Base-by-base conservation (phyloP, 208 protist genomes). In the Crithidia sp. region DNA sequence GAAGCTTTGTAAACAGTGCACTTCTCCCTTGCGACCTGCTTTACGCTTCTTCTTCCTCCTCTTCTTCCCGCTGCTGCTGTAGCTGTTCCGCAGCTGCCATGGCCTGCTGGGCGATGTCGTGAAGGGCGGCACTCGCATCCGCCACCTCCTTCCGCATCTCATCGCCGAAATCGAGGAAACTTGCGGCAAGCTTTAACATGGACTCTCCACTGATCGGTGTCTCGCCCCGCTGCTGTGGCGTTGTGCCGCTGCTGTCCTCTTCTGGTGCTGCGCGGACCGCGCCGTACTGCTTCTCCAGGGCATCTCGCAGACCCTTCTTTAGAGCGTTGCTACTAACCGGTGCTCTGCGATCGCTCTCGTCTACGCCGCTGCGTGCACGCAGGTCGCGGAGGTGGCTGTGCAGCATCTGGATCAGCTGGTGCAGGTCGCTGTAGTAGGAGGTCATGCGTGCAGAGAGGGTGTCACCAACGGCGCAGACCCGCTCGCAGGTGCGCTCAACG, bases 151-250 rank as follows among this genome's bases (percentile, higher is more conserved):
- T 61, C 41, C 82, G 82, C 14, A 94, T 78, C 57, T 92, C 89
- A 36, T 86, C 77, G 12, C 85, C 83, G 77, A 91, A 96, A 70
- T 91, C 91, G 13, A 93, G 64, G n/a, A 90, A 77, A 28, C 85
- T 90, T 14, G 88, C 87, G 50, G 87, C 86, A 47, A 96, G 73
- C 59, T 87, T 77, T 49, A 83, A 72, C 44, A 94, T 55, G 2
- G 81, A 76, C 43, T 77, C 61, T 3, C 53, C 67, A 39, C 41
- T 43, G 50, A 73, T 44, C 7, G 60, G 43, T 2, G 7, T 41
- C 2, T 47, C 3, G 6, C 45, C 37, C 4, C 9, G 37, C 2
- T 0, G 44, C 62, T 36, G 19, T 7, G 13, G 62, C 37, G 5
- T 41, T 37, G 14, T 45, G 8, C 6, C 12, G 12, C 2, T 17